These are phyloP conservation scores for Phaeosphaeria sp. DNA, from an alignment of 2,329 filamentous ascomycete species.

Conservation along the genomic window DNA sequence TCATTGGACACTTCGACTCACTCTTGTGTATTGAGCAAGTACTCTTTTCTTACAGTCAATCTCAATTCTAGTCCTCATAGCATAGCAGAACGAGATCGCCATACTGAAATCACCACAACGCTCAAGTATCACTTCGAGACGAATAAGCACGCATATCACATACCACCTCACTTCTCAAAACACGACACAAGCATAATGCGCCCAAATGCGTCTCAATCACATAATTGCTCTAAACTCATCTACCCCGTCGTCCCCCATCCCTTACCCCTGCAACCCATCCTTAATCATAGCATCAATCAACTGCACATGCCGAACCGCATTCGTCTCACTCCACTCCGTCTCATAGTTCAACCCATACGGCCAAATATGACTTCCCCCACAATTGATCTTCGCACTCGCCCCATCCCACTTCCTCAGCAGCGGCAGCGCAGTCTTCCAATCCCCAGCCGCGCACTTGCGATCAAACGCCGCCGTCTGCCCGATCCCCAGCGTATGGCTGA, in stretches of 20 bases:
- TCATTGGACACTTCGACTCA: no score
- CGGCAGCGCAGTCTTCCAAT: conserved; percentile 43
- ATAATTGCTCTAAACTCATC: not conserved
- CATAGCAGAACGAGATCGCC: no score
- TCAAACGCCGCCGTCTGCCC: conserved; percentile 42
- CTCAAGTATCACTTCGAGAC: no score
- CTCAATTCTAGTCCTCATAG: no score
- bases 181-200: no score
- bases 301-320: conserved; percentile 42
- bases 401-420: conserved; percentile 41
- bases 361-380: conserved; percentile 43
- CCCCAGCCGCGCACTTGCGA: conserved; percentile 33
- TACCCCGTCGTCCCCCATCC: not conserved
- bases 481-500: conserved; percentile 42
- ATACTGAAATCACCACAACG: no score
- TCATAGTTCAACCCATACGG: conserved; percentile 46
- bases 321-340: conserved; percentile 44
- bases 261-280: conserved; percentile 33
- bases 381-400: conserved; percentile 36
- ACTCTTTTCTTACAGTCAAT: no score
- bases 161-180: no score
- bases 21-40: no score
- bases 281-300: conserved; percentile 42
- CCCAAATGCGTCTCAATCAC: not conserved
- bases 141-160: no score